Evolutionary conservation across 1,284 basidiomycete species (phyloP).

Genomic region (Ustilago shanxiensis): DNA sequence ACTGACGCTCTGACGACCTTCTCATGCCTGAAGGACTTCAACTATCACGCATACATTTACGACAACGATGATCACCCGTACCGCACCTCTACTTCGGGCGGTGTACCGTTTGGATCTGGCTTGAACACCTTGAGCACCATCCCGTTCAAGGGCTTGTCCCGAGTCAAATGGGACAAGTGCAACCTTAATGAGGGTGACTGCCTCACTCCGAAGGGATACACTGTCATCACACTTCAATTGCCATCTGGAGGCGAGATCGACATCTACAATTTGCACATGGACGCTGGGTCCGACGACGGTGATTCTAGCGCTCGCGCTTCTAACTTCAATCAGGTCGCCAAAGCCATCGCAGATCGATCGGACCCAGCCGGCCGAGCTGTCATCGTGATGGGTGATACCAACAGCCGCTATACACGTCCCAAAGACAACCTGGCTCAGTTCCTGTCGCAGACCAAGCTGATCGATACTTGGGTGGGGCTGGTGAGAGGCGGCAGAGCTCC

Average conservation of each 20-base stretch:
- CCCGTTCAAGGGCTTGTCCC: conserved; percentile 12
- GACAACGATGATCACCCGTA: conserved; percentile 26
- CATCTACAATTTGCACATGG: conserved; percentile 32
- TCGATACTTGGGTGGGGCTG: conserved; percentile 26
- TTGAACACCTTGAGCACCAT: conserved; percentile 33
- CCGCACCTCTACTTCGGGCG: conserved; percentile 28
- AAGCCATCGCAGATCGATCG: conserved; percentile 20
- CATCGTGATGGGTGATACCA: conserved; percentile 37
- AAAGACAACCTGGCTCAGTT: conserved; percentile 17
- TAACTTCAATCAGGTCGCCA: conserved; percentile 28
- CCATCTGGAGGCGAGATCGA: conserved; percentile 18
- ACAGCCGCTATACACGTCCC: conserved; percentile 27
- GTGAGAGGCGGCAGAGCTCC: conserved; percentile 16
- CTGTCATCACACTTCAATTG: conserved; percentile 22
- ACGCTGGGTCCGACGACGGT: conserved; percentile 20
- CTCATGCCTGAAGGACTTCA: conserved; percentile 13
- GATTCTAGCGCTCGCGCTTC: conserved; percentile 22
- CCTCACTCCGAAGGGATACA: conserved; percentile 31
- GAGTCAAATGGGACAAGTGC: conserved; percentile 29
- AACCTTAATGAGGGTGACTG: conserved; percentile 30
- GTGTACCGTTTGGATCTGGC: conserved; percentile 26
- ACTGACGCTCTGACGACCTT: neutral
- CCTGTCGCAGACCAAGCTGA: conserved; percentile 18
- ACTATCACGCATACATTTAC: conserved; percentile 38
- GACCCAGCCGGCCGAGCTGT: conserved; percentile 20